Base-by-base conservation (phyloP, 2,329 filamentous ascomycete species). In the Arthroderma sp. region DNA sequence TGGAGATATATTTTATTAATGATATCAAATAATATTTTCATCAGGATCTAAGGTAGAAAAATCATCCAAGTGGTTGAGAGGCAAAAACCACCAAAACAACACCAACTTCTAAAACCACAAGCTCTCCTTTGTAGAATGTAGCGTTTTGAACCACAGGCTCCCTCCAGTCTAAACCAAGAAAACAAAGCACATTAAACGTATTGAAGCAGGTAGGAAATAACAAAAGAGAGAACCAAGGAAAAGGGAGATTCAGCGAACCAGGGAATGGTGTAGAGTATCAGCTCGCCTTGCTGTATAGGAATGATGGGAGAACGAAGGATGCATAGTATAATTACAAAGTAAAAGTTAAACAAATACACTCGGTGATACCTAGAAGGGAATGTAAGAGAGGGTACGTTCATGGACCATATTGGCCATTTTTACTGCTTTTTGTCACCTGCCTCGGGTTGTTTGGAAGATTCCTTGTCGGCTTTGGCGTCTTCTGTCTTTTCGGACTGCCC, bases 381-480 rank as follows among this genome's bases (percentile, higher is more conserved):
- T 11, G 25, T 43, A 19, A 21, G 17, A 21, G 28, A 35, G 8
- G 23, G 25, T 8, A 17, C 6, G 21, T 15, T 49, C 19, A 25
- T 38, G 21, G 21, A 13, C 11, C 23, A 25, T 49, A 25, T n/a
- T 25, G 15, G 28, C 15, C 15, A n/a, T 19, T 56, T 19, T 56
- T 54, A 58, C 15, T 62, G 43, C 62, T 69, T 67, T 60, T 68
- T 69, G 43, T 66, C 62, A 4, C 68, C 64, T 33, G 63, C 54
- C 49, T 60, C 59, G 4, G 15, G 7, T 49, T 62, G 58, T 49
- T 63, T 52, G 53, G 62, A 37, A 51, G 60, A 49, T 25, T 65
- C 62, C 49, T 62, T 60, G 31, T 63, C 59, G 44, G 71, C 69
- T 62, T 76, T 71, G 35, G 72, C 72, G 2, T 74, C 74, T 8